Percentiles rank a stretch among this genome's conserved stretches.
phyloP scores from a whole-genome alignment of 116 monocot species.

The Trichopus zeylanicus region DNA sequence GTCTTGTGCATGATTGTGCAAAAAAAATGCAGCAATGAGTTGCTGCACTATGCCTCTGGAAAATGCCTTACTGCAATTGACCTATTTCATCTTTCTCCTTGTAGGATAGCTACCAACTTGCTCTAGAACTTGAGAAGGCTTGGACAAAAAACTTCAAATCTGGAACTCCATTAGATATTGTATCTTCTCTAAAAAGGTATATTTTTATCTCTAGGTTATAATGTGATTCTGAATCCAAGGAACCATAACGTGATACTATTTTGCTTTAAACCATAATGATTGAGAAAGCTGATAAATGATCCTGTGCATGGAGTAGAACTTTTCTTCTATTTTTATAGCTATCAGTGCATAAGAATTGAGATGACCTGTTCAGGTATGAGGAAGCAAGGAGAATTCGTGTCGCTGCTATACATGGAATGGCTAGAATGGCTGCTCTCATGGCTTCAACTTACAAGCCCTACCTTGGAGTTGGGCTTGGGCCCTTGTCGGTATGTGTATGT shows the following conservation, averaged over 20 bases:
- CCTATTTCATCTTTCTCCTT: constrained; percentile 7
- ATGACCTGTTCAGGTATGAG: constrained; percentile 60
- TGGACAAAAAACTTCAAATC: constrained; percentile 43
- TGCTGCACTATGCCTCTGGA: background rate
- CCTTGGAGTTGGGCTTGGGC: constrained; percentile 92
- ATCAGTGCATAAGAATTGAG: background rate
- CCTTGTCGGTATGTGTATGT: constrained; percentile 70
- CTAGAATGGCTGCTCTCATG: constrained; percentile 98
- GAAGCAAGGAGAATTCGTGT: constrained; percentile 89
- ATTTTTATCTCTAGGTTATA: background rate
- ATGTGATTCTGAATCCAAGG: background rate
- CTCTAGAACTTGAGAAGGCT: constrained; percentile 85
- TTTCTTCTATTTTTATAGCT: background rate
- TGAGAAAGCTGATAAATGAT: background rate
- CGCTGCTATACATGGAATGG: constrained; percentile 82
- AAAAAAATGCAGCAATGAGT: background rate
- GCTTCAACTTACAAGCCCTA: constrained; percentile 92
- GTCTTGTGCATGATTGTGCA: background rate
- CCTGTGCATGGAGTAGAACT: background rate
- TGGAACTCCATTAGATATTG: constrained; percentile 57
- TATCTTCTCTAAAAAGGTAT: constrained; percentile 74
- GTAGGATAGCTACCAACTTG: constrained; percentile 96
- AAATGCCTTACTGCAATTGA: background rate
- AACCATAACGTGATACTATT: no score
- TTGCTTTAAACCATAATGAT: no score